phyloP scores from a whole-genome alignment of 202 grass and related monocot species.

The Carex arenaria region DNA sequence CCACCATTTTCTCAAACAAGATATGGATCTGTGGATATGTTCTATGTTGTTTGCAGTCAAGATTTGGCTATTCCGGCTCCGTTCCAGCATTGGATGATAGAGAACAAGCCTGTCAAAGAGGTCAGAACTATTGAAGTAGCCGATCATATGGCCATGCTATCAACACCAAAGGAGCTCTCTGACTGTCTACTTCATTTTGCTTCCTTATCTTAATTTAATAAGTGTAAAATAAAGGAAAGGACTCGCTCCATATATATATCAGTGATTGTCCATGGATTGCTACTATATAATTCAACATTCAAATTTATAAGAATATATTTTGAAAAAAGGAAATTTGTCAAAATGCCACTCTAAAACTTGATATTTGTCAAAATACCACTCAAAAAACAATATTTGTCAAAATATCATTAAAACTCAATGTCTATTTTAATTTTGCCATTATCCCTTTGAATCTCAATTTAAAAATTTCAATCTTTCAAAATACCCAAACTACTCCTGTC shows the following conservation, averaged over 20 bases:
- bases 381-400: no score
- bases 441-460: no score
- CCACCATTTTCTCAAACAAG: slow-evolving; percentile 17
- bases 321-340: no score
- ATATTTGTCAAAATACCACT: no score
- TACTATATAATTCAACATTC: background rate
- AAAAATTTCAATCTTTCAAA: no score
- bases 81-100: slow-evolving; percentile 55
- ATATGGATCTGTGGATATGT: slow-evolving; percentile 49
- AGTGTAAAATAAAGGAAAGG: background rate
- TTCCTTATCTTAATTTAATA: slow-evolving; percentile 8
- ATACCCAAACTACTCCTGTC: no score
- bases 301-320: no score
- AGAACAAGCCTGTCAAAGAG: slow-evolving; percentile 52
- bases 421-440: no score
- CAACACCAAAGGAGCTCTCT: slow-evolving; percentile 32
- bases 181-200: slow-evolving; percentile 30
- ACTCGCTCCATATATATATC: background rate
- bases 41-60: slow-evolving; percentile 37
- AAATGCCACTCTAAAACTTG: no score
- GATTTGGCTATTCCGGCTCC: slow-evolving; percentile 22
- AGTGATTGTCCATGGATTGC: background rate
- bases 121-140: slow-evolving; percentile 38
- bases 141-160: slow-evolving; percentile 60
- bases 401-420: no score